A percentile compares a stretch with the other conserved stretches of the same genome.
These are phyloP conservation scores for Spiraea crenata DNA, from an alignment of 331 rosid genomes.

Conservation along the genomic window DNA sequence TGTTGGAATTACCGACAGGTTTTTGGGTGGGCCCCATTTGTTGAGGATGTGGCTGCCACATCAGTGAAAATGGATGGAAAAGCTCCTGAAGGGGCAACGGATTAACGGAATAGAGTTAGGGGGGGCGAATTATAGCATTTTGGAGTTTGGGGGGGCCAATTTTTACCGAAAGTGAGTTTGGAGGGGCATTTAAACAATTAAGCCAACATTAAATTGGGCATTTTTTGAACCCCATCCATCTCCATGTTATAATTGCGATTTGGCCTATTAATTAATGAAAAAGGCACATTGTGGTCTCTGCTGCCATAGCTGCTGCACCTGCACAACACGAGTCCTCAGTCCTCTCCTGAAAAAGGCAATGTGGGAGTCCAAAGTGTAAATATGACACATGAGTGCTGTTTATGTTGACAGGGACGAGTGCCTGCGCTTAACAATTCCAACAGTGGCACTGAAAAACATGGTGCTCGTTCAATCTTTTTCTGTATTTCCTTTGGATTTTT, in stretches of 20 bases:
- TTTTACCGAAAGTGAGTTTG: too few relatives aligned
- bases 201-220: slow-evolving; percentile 3
- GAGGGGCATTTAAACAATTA: too few relatives aligned
- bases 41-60: too few relatives aligned
- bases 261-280: slow-evolving; percentile 29
- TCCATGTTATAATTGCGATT: background rate
- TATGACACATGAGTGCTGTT: slow-evolving; percentile 16
- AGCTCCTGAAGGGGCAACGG: too few relatives aligned
- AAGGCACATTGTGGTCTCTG: slow-evolving; percentile 9
- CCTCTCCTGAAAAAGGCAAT: slow-evolving; percentile 6
- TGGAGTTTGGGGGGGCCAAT: too few relatives aligned
- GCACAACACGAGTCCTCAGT: slow-evolving; percentile 9
- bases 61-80: too few relatives aligned
- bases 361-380: background rate
- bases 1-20: too few relatives aligned
- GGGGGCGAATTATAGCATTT: too few relatives aligned
- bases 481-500: background rate
- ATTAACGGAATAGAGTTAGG: too few relatives aligned
- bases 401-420: slow-evolving; percentile 72
- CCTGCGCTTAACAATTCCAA: slow-evolving; percentile 50
- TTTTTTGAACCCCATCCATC: background rate
- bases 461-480: background rate
- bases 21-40: too few relatives aligned
- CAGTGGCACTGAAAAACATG: slow-evolving; percentile 99
- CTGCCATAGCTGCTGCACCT: slow-evolving; percentile 26